Percentiles rank a stretch among this genome's conserved stretches.
Conservation (phyloP, 257 asterid genomes). For the Solanum tarapatanum region DNA sequence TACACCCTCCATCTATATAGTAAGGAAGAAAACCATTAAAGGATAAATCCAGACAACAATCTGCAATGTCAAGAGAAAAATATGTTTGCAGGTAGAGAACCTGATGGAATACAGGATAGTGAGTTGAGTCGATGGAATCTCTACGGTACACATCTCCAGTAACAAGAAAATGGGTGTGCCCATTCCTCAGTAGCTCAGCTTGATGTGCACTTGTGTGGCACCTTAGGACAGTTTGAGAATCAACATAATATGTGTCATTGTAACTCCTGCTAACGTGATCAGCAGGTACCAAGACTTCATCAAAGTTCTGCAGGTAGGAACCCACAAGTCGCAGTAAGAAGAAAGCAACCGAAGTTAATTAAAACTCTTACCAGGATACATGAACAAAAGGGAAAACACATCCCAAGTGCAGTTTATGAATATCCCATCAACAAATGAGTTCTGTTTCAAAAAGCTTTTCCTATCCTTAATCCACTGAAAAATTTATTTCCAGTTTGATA, state of each 20-base stretch:
- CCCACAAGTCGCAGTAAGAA: not conserved
- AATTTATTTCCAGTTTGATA: not conserved
- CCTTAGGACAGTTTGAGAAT: conserved; percentile 84
- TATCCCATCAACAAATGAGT: not conserved
- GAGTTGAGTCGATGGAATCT: conserved; percentile 91
- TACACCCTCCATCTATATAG: conserved; percentile 87
- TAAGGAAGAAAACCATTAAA: not conserved
- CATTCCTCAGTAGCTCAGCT: conserved; percentile 67
- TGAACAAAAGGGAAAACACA: not conserved
- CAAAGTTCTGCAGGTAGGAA: conserved; percentile 67
- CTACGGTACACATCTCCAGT: conserved; percentile 96
- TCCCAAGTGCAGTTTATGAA: not conserved
- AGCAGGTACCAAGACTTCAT: conserved; percentile 93
- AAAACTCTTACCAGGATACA: not conserved
- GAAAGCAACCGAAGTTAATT: not conserved
- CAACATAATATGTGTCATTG: conserved; percentile 90
- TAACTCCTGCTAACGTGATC: conserved; percentile 75
- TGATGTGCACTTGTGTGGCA: conserved; percentile 99
- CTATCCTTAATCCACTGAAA: not conserved
- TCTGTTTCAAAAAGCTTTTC: not conserved
- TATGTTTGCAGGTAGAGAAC: conserved; percentile 8
- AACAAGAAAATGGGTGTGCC: conserved; percentile 71
- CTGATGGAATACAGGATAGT: conserved; percentile 99
- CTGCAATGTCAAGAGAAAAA: not conserved
- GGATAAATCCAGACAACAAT: not conserved